Conservation (phyloP, 1,284 basidiomycete genomes). For the Mrakiaceae sp. region DNA sequence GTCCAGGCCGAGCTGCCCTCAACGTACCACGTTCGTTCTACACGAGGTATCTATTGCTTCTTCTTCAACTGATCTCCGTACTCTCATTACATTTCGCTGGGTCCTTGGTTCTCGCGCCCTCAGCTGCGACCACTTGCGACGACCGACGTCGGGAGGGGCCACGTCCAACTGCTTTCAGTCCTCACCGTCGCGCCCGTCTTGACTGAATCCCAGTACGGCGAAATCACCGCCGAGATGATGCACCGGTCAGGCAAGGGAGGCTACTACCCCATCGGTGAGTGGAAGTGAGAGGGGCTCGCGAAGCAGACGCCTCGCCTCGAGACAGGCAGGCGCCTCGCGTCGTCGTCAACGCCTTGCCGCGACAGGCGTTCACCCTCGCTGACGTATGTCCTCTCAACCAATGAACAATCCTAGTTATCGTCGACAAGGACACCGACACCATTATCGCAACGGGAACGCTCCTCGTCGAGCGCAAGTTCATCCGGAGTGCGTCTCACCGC, state of each 20-base stretch:
- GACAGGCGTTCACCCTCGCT: not conserved
- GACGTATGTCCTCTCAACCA: not conserved
- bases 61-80: not conserved
- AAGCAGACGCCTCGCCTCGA: not conserved
- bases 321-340: not conserved
- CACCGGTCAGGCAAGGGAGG: slow-evolving; percentile 3
- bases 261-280: slow-evolving; percentile 13
- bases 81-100: not conserved
- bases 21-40: not conserved
- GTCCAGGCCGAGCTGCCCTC: not conserved
- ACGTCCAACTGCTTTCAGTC: slow-evolving; percentile 69
- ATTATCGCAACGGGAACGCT: slow-evolving; percentile 78
- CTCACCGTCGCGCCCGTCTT: slow-evolving; percentile 69
- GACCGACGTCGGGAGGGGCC: slow-evolving; percentile 71
- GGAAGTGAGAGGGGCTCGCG: not conserved
- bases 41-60: not conserved
- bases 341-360: not conserved
- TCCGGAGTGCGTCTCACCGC: slow-evolving; percentile 42
- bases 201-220: slow-evolving; percentile 53
- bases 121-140: slow-evolving; percentile 81
- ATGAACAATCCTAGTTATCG: slow-evolving; percentile 56
- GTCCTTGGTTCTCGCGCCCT: not conserved
- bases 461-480: slow-evolving; percentile 86
- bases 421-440: slow-evolving; percentile 59
- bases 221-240: slow-evolving; percentile 45